Evolutionary conservation across 371 early-diverging fungal species (phyloP).

Genomic region (Mucor piriformis): DNA sequence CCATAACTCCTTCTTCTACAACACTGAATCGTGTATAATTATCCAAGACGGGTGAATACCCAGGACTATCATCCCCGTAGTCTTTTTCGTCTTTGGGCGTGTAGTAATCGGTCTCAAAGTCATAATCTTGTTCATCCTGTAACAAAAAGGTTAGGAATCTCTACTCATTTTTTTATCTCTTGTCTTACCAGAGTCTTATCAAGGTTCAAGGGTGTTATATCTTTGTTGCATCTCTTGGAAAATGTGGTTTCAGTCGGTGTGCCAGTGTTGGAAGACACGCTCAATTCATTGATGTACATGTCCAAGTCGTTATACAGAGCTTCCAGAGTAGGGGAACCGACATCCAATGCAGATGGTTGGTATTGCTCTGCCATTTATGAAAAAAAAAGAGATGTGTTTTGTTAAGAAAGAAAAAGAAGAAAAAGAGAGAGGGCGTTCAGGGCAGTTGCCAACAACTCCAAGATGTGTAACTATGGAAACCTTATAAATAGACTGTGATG

Average conservation of each 20-base stretch:
- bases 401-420: constrained; percentile 1
- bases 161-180: neutral
- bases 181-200: constrained; percentile 8
- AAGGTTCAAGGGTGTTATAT: constrained; percentile 19
- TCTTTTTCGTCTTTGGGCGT: neutral
- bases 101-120: neutral
- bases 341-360: neutral
- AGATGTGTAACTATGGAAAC: too few species aligned
- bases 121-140: constrained; percentile 1
- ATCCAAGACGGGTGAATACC: constrained; percentile 25
- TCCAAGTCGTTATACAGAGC: constrained; percentile 42
- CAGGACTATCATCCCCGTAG: constrained; percentile 8
- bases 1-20: neutral
- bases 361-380: constrained; percentile 5
- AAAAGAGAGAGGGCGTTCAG: constrained; percentile 3
- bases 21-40: constrained; percentile 23
- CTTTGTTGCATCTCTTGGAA: neutral
- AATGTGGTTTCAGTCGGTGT: neutral
- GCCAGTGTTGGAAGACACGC: neutral
- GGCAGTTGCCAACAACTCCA: neutral
- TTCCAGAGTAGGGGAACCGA: constrained; percentile 35
- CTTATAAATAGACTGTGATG: too few species aligned
- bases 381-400: constrained; percentile 1
- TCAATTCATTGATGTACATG: constrained; percentile 38
- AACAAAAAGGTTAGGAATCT: neutral